Evolutionary conservation across 163 green algal species (phyloP).

Genomic region (Volvox carteri): DNA sequence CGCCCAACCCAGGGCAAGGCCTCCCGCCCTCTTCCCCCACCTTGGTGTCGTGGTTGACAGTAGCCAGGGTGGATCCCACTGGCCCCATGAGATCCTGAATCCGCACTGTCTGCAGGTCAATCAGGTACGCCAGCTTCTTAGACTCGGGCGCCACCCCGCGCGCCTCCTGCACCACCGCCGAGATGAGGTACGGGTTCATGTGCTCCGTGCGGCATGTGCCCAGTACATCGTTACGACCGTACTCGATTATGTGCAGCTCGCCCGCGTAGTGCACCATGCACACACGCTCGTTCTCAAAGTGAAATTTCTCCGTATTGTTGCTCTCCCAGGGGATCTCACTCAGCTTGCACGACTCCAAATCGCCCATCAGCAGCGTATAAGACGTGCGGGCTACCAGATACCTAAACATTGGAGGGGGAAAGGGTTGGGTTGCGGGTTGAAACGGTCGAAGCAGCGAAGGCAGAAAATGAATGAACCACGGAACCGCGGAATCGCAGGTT

Average conservation of each 20-base stretch:
- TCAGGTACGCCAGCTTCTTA: conserved; percentile 87
- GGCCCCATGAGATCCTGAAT: conserved; percentile 63
- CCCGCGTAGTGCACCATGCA: conserved; percentile 86
- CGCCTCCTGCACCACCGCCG: conserved; percentile 61
- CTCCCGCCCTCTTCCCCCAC: conserved; percentile 52
- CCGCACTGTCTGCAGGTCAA: conserved; percentile 78
- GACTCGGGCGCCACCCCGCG: conserved; percentile 58
- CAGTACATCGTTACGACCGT: conserved; percentile 82
- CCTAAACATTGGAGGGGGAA: background rate
- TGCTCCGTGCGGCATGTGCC: conserved; percentile 83
- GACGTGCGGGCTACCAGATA: conserved; percentile 84
- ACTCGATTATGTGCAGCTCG: conserved; percentile 85
- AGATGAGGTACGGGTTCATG: conserved; percentile 77
- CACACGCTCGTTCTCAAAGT: conserved; percentile 85
- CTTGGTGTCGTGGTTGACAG: conserved; percentile 78
- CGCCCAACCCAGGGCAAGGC: too few relatives aligned
- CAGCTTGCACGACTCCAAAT: conserved; percentile 86
- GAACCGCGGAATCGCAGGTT: too few relatives aligned
- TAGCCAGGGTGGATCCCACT: conserved; percentile 65
- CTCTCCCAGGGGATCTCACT: conserved; percentile 82
- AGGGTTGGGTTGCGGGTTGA: too few relatives aligned
- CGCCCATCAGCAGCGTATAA: conserved; percentile 85
- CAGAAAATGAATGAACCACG: too few relatives aligned
- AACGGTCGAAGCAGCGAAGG: too few relatives aligned
- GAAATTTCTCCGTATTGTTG: conserved; percentile 81